Base-by-base conservation (phyloP, 495 filamentous ascomycete species). In the Sporormia fimetaria region DNA sequence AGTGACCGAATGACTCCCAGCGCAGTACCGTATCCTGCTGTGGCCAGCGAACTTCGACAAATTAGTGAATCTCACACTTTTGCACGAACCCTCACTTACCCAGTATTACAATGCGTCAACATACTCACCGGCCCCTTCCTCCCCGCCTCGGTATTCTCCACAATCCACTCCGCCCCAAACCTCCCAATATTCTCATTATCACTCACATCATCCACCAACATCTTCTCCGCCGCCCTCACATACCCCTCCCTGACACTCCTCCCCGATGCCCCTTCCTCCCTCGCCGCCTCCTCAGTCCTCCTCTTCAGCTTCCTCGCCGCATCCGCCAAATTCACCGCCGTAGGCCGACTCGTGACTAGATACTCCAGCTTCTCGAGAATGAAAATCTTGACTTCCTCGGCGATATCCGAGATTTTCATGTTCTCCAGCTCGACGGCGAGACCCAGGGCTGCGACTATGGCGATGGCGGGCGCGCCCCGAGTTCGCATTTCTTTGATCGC, bases 61-160 rank as follows among this genome's bases (percentile, higher is more conserved):
- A 61, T 55, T 32, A 43, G 37, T 18, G 40, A 28, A 23, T 21
- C 32, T 27, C 28, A n/a, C 4, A 3, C 28, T 21, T n/a, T 4
- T 15, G 3, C 21, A 30, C 37, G 15, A 24, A 4, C 1, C 1
- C 2, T 9, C 6, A 39, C 73, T 37, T 67, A 85, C 73, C 90
- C 92, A 2, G 90, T 96, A 59, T 98, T 98, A 64, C 90, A 98
- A 63, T 98, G 90, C 16, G 90, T 98, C 47, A 98, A 59, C 21
- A 96, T 78, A 7, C 78, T 79, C 12, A 77, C 68, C 56, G 66
- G 67, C 32, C 58, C 66, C 22, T 67, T 39, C 34, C 49, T 26
- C 31, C 60, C 33, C 57, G 30, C 55, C 51, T 37, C 37, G 47
- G 53, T 27, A 48, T 77, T 64, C 14, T 63, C 58, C 35, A 70